Evolutionary conservation across 768 basidiomycete genomes (phyloP).

Genomic region (Tricholoma terreum): DNA sequence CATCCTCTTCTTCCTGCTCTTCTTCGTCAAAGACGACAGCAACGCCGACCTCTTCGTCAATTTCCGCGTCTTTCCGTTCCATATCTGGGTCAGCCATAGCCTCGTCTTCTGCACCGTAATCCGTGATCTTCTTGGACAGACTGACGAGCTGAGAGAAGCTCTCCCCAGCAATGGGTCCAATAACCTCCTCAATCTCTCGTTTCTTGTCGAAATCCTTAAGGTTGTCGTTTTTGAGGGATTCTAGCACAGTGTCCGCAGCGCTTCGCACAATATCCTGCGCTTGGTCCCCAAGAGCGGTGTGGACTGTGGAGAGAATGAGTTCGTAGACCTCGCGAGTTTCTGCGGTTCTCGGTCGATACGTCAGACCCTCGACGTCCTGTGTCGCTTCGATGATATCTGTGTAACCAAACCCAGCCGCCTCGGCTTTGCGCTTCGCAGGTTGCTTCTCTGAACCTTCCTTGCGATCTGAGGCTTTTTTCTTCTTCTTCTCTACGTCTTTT

Average conservation of each 20-base stretch:
- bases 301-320: slow-evolving; percentile 80
- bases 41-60: slow-evolving; percentile 96
- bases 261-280: slow-evolving; percentile 94
- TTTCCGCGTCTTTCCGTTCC: slow-evolving; percentile 81
- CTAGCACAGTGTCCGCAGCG: slow-evolving; percentile 90
- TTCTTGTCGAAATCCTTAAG: slow-evolving; percentile 98
- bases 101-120: slow-evolving; percentile 90
- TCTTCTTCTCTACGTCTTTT: slow-evolving; percentile 91
- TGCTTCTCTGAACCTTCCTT: slow-evolving; percentile 59
- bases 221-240: slow-evolving; percentile 82
- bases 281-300: slow-evolving; percentile 86
- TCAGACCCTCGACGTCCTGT: slow-evolving; percentile 87
- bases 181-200: slow-evolving; percentile 81
- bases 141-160: slow-evolving; percentile 78
- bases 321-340: slow-evolving; percentile 96
- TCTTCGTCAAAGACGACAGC: slow-evolving; percentile 98
- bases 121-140: slow-evolving; percentile 92
- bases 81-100: slow-evolving; percentile 71
- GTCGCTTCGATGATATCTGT: slow-evolving; percentile 94
- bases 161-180: slow-evolving; percentile 66
- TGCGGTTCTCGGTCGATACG: slow-evolving; percentile 88
- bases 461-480: slow-evolving; percentile 72
- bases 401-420: slow-evolving; percentile 71
- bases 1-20: slow-evolving; percentile 91
- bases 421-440: slow-evolving; percentile 53